Evolutionary conservation across 202 grass and related monocot species (phyloP).

Genomic region (Setaria viridis): DNA sequence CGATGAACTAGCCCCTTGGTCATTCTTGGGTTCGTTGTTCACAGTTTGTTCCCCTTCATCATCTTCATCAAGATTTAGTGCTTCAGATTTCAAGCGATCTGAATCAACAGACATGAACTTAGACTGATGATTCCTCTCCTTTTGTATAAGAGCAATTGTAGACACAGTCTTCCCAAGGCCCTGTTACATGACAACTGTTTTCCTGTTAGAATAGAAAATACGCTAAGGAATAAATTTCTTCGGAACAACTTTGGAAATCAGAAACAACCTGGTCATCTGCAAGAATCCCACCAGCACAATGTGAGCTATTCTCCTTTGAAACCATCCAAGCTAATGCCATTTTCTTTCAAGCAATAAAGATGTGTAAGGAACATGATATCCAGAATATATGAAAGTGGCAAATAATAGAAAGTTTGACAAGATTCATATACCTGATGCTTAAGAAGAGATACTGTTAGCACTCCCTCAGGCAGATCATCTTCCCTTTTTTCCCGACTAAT

Average conservation of each 20-base stretch:
- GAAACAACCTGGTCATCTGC: conserved; percentile 97
- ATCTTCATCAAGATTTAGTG: conserved; percentile 92
- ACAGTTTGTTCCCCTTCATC: conserved; percentile 60
- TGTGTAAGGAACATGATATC: conserved; percentile 37
- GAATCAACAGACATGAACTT: conserved; percentile 81
- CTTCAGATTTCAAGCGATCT: conserved; percentile 82
- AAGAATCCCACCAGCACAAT: conserved; percentile 95
- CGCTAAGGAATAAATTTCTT: conserved; percentile 25
- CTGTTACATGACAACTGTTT: conserved; percentile 62
- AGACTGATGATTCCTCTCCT: conserved; percentile 76
- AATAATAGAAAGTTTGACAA: conserved; percentile 33
- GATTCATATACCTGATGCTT: conserved; percentile 79
- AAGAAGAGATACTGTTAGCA: conserved; percentile 85
- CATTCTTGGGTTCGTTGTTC: conserved; percentile 50
- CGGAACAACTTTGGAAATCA: conserved; percentile 12
- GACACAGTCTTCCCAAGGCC: conserved; percentile 98
- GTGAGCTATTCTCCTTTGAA: conserved; percentile 86
- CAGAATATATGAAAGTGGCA: conserved; percentile 38
- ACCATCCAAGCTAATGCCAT: conserved; percentile 99
- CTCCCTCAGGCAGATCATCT: conserved; percentile 86
- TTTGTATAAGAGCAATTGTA: conserved; percentile 93
- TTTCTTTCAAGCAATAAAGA: conserved; percentile 70
- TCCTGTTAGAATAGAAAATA: conserved; percentile 41
- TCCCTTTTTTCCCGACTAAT: conserved; percentile 76
- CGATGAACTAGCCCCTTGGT: conserved; percentile 53